Percentiles rank a stretch among this genome's conserved stretches.
Evolutionary conservation across 306 rosid genomes (phyloP).

Genomic region (Sechiopsis laciniata): DNA sequence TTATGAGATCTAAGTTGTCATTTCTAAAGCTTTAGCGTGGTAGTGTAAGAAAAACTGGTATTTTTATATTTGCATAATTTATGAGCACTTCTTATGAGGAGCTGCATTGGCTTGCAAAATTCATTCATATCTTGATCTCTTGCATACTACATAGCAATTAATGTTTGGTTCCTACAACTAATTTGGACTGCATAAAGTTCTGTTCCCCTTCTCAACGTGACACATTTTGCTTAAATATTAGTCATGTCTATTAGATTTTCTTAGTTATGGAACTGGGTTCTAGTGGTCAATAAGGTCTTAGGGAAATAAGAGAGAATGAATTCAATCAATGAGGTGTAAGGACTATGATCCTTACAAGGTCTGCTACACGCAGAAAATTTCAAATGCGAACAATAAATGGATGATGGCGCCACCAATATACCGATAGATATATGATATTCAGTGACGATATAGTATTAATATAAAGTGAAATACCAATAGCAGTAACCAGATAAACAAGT

Average conservation of each 20-base stretch:
- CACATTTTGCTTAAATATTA: neutral
- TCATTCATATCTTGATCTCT: neutral
- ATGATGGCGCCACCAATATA: too few species aligned
- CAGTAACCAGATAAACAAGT: too few species aligned
- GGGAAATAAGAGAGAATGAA: too few species aligned
- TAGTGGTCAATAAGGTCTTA: too few species aligned
- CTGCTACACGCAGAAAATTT: too few species aligned
- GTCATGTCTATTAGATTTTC: slow-evolving; percentile 1
- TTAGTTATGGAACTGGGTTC: neutral
- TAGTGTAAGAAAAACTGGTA: slow-evolving; percentile 2
- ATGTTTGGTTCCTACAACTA: slow-evolving; percentile 8
- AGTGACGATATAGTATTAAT: too few species aligned
- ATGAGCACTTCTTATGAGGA: neutral
- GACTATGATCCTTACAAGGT: too few species aligned
- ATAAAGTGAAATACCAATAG: too few species aligned
- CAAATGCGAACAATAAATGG: too few species aligned
- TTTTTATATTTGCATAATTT: neutral
- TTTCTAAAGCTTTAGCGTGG: neutral
- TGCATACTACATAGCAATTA: neutral
- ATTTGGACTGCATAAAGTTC: neutral
- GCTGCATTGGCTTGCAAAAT: slow-evolving; percentile 9
- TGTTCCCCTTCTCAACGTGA: neutral
- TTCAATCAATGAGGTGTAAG: too few species aligned
- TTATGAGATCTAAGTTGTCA: neutral
- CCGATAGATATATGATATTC: too few species aligned